phyloP scores from a whole-genome alignment of 139 green algal species.

The Chlamydomonas sp. region DNA sequence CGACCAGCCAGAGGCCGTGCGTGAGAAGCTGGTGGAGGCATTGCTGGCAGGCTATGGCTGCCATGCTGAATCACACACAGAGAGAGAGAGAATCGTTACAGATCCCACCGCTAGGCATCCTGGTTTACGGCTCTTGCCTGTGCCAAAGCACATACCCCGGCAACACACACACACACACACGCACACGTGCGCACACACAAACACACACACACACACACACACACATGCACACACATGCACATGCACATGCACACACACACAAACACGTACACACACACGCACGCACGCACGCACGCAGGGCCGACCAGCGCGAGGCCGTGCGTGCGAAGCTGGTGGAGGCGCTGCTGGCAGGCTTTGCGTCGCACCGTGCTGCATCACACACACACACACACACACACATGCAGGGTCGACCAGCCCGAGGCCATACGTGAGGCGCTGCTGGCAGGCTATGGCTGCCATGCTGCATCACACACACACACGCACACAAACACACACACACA shows the following conservation, averaged over 20 bases:
- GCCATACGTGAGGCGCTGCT: neutral
- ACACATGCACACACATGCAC: neutral
- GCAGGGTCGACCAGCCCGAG: neutral
- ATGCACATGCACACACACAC: neutral
- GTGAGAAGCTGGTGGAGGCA: conserved; percentile 45
- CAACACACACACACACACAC: no score
- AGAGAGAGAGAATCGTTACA: no score
- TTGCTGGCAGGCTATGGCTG: conserved; percentile 67
- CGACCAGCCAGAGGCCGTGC: conserved; percentile 67
- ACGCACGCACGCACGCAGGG: no score
- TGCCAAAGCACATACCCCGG: no score
- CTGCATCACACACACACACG: neutral
- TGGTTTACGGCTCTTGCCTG: no score
- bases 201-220: neutral
- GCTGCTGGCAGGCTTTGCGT: no score
- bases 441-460: neutral
- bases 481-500: conserved; percentile 3
- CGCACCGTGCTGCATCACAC: no score
- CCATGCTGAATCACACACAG: no score
- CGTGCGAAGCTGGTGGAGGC: no score
- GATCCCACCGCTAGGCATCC: no score
- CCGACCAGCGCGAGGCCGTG: no score
- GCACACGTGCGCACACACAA: no score
- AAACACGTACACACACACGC: neutral
- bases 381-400: conserved; percentile 4